Conservation (phyloP, 2,329 filamentous ascomycete genomes). For the Zymoseptoria passerinii region DNA sequence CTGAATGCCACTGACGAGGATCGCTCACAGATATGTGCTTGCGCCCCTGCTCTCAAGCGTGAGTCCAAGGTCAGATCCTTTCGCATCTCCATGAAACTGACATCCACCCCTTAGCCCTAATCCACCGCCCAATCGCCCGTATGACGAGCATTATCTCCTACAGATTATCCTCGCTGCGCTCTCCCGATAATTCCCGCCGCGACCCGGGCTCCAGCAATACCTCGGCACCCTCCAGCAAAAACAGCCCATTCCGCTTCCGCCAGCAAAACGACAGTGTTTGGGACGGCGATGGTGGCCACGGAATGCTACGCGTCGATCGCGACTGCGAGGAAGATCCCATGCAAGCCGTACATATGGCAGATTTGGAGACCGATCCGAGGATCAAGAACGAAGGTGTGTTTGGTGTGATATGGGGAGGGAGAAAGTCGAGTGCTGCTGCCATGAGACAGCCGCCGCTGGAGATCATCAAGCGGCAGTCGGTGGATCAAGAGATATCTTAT, state of each 20-base stretch:
- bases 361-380: neutral
- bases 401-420: neutral
- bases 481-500: constrained; percentile 16
- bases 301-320: constrained; percentile 4
- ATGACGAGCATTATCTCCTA: constrained; percentile 14
- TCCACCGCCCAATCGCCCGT: constrained; percentile 18
- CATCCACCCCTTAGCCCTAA: constrained; percentile 11
- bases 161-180: constrained; percentile 13
- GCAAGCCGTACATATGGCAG: neutral
- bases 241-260: constrained; percentile 6
- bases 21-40: constrained; percentile 30
- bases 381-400: neutral
- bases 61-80: neutral
- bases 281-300: constrained; percentile 13
- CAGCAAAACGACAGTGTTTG: constrained; percentile 9
- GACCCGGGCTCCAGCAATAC: constrained; percentile 5
- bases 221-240: neutral
- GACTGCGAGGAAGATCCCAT: neutral
- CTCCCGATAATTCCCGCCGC: neutral
- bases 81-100: neutral
- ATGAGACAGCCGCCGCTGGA: constrained; percentile 6
- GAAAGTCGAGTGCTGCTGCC: neutral
- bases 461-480: constrained; percentile 15
- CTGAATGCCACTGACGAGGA: constrained; percentile 1
- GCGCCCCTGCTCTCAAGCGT: constrained; percentile 30